Percentiles rank a stretch among this genome's conserved stretches.
These are phyloP conservation scores for Fusarium torulosum DNA, from an alignment of 2,329 filamentous ascomycete species.

Conservation along the genomic window DNA sequence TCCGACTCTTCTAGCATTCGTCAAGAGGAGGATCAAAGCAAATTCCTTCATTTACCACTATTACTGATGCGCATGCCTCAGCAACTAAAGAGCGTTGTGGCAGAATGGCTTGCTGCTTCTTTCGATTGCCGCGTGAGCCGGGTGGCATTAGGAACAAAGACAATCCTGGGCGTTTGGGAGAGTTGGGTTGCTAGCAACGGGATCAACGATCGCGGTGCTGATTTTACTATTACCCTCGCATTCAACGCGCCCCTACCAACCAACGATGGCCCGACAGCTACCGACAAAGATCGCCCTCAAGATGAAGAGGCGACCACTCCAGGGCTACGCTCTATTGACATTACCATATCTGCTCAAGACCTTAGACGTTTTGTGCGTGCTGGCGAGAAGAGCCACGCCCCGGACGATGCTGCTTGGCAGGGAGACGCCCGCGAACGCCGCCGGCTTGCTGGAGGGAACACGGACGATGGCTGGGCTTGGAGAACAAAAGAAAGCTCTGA, in stretches of 20 bases:
- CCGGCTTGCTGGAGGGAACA: conserved; percentile 60
- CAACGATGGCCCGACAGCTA: conserved; percentile 5
- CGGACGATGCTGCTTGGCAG: conserved; percentile 45
- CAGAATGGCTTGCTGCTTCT: conserved; percentile 64
- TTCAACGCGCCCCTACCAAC: conserved; percentile 59
- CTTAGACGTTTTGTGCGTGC: conserved; percentile 60
- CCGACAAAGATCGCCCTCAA: conserved; percentile 35
- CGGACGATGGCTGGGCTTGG: conserved; percentile 68
- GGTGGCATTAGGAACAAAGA: conserved; percentile 63
- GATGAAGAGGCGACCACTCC: conserved; percentile 31
- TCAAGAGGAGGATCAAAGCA: conserved; percentile 22
- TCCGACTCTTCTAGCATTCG: conserved; percentile 12
- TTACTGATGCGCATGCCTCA: conserved; percentile 68
- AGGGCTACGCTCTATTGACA: conserved; percentile 61
- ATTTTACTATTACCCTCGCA: conserved; percentile 64
- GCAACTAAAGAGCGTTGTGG: conserved; percentile 61
- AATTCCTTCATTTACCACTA: conserved; percentile 64
- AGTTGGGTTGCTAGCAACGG: conserved; percentile 61
- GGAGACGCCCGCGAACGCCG: conserved; percentile 56
- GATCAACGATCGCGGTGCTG: conserved; percentile 53
- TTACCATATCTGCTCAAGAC: conserved; percentile 64
- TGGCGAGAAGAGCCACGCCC: conserved; percentile 49
- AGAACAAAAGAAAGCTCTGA: conserved; percentile 44
- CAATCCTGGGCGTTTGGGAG: conserved; percentile 64
- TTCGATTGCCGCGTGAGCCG: conserved; percentile 69